Evolutionary conservation across 192 early-diverging fungal genomes (phyloP), one percentile per base, ranked within the genome.

Genomic region (Backusella australiensis): DNA sequence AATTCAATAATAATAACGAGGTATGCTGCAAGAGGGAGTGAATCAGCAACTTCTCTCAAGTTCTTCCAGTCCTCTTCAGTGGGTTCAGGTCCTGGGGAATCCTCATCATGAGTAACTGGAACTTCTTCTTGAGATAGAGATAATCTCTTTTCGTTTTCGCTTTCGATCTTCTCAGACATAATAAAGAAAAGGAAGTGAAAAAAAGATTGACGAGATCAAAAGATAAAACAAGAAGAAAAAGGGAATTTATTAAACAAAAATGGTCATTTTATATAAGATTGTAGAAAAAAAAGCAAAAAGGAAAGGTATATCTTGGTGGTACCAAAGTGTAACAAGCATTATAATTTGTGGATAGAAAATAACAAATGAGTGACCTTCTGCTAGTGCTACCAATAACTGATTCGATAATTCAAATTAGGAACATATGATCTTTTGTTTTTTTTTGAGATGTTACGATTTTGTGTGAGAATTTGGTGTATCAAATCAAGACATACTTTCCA

Each of bases 1-100:
- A 90, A 83, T 82, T 91, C 90, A 69, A 86, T 85, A 19, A 84
- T 52, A 67, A 91, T 85, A 4, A 90, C 85, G 59, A 90, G 75
- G 74, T 83, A 87, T 4, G 87, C 87, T 9, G 84, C 78, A 11
- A 73, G 29, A 1, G 93, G 93, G 38, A 94, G 80, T 1, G 67
- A 69, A 78, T 92, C 93, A 21, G 85, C 79, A 8, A 90, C 89
- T 69, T 85, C 84, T 44, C 85, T 88, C 52, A 91, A 75, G 0
- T 76, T 82, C 34, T 65, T 71, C 82, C 88, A 83, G 34, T 94
- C 91, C 23, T 89, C 86, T 34, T 80, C 77, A 12, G 89, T 91
- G n/a, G 91, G 85, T 23, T 39, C 85, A 80, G 86, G 86, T 75
- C 83, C 83, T 73, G 80, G 82, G 42, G 35, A 35, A 34, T 86